A percentile compares a stretch with the other conserved stretches of the same genome.
These are phyloP conservation scores for Wickerhamomyces sp. DNA, from an alignment of 1,139 yeast species.

Conservation along the genomic window DNA sequence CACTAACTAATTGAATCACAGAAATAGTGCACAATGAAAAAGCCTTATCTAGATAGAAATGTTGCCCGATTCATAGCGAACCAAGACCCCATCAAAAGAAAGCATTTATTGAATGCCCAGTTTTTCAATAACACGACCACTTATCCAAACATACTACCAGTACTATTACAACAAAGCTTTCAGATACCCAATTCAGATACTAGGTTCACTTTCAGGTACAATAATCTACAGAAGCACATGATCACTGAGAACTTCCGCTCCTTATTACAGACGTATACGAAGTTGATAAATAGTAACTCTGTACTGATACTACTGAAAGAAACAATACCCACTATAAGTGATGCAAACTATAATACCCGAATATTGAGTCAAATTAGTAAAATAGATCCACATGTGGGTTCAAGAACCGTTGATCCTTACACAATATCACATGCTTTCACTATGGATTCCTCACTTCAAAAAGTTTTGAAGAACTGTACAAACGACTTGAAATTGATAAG, in stretches of 20 bases:
- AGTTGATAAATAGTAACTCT: background rate
- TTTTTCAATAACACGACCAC: background rate
- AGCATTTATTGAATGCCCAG: background rate
- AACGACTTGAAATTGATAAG: background rate
- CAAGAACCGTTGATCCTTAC: background rate
- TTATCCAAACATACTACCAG: background rate
- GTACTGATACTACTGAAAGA: background rate
- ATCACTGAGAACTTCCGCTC: too few relatives aligned
- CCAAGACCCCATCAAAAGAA: background rate
- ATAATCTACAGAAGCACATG: too few relatives aligned
- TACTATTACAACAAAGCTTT: background rate
- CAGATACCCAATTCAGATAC: background rate
- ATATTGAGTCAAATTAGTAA: background rate
- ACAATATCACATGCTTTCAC: background rate
- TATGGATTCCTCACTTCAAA: background rate
- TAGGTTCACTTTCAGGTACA: too few relatives aligned
- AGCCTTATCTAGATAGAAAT: background rate
- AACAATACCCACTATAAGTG: background rate
- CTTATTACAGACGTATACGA: background rate
- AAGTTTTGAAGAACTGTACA: background rate
- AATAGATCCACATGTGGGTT: background rate
- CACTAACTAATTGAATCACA: too few relatives aligned
- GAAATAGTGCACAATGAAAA: too few relatives aligned
- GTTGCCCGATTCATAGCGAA: background rate
- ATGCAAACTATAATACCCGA: background rate